These are phyloP conservation scores for Lachnellula subtilissima DNA, from an alignment of 2,329 filamentous ascomycete genomes.

Conservation along the genomic window DNA sequence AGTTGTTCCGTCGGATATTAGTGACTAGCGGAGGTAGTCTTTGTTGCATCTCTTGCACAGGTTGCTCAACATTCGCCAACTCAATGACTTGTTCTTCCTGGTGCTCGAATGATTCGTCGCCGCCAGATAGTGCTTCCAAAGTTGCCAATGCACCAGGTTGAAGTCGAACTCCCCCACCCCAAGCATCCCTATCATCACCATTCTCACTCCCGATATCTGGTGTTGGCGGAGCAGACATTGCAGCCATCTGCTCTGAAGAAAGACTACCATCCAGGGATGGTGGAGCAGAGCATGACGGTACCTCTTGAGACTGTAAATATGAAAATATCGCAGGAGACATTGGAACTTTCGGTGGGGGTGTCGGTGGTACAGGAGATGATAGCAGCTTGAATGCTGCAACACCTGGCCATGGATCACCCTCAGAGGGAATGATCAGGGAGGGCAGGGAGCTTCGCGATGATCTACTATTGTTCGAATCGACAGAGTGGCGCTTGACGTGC, in stretches of 20 bases:
- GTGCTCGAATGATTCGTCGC: constrained; percentile 56
- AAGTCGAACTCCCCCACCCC: constrained; percentile 65
- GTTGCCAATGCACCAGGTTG: constrained; percentile 78
- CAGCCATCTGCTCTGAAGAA: constrained; percentile 80
- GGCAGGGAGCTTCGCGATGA: constrained; percentile 36
- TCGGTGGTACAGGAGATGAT: constrained; percentile 55
- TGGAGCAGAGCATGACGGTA: constrained; percentile 72
- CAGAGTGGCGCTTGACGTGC: constrained; percentile 24
- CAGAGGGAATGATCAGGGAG: constrained; percentile 45
- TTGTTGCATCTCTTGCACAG: constrained; percentile 49
- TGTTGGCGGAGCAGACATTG: constrained; percentile 78
- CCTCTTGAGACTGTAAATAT: constrained; percentile 63
- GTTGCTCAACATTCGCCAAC: constrained; percentile 33
- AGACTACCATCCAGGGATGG: constrained; percentile 82
- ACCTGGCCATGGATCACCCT: constrained; percentile 42
- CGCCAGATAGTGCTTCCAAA: constrained; percentile 66
- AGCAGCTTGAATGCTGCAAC: constrained; percentile 44
- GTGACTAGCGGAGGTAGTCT: constrained; percentile 48
- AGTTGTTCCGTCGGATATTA: constrained; percentile 30
- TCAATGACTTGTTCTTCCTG: constrained; percentile 53
- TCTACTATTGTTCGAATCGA: constrained; percentile 20
- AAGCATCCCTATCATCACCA: constrained; percentile 54
- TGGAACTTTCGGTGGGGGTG: constrained; percentile 62
- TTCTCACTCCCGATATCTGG: constrained; percentile 62
- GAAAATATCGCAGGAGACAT: constrained; percentile 73